Base-by-base conservation (phyloP, 441 rosid genomes). In the Kokia cookei region DNA sequence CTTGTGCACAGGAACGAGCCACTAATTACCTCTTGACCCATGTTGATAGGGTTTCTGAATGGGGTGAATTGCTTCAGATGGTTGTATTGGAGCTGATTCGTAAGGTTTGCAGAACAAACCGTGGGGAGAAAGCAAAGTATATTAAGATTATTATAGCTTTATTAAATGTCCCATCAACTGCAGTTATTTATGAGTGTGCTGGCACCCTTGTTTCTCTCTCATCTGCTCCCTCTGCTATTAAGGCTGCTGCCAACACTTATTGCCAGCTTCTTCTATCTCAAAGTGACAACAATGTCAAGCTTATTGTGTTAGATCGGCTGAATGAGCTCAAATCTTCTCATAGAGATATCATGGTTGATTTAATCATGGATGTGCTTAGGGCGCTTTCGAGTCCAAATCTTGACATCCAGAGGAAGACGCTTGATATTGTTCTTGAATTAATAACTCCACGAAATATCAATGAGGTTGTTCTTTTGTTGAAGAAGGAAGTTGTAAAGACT, bases 401-500 rank as follows among this genome's bases (percentile, higher is more conserved):
- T 69, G 94, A 92, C 79, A 92, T 93, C 65, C 87, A 90, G 62
- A 86, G 86, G 84, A 93, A 93, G 86, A 90, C 97, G 1, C 83
- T 93, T 63, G 94, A 92, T 76, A 90, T 93, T 15, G 92, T 85
- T 29, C 96, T 92, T 12, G 98, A 93, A 73, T 83, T 93, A 83
- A 79, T 93, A 69, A 90, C 93, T 71, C 89, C 91, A 26, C 82
- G 93, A 62, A 93, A 90, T 77, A 89, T 92, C 73, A 90, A 84
- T 26, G 94, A 93, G 80, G 94, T 92, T 53, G 96, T 92, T 67
- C 86, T 87, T 74, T 82, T 75, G 62, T 77, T 93, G 86, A 93
- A 93, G 93, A 93, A 93, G 82, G 98, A 93, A 87, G 98, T 93
- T 79, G 91, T 92, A 7, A 92, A 93, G 88, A 92, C 98, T 43